phyloP scores from a whole-genome alignment of 371 early-diverging fungal genomes.

The Mucor circinelloides region DNA sequence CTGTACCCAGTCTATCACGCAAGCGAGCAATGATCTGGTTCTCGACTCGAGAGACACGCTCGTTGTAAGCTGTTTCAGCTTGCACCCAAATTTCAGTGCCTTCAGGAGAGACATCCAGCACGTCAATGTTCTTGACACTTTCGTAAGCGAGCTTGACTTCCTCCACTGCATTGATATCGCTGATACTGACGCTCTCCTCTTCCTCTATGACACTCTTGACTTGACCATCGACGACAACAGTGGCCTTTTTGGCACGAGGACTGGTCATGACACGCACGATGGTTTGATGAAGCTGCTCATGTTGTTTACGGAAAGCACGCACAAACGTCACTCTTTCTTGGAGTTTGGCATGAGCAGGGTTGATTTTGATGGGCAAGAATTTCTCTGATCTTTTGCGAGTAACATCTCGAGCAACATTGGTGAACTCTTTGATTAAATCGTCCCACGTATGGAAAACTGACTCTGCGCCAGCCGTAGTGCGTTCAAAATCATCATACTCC shows the following conservation, averaged over 20 bases:
- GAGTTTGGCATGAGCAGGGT: slow-evolving; percentile 87
- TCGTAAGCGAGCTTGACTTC: slow-evolving; percentile 94
- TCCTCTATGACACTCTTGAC: slow-evolving; percentile 57
- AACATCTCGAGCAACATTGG: slow-evolving; percentile 93
- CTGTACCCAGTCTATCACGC: slow-evolving; percentile 91
- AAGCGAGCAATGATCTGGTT: slow-evolving; percentile 95
- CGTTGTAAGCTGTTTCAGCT: slow-evolving; percentile 93
- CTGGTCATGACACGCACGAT: slow-evolving; percentile 91
- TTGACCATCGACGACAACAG: slow-evolving; percentile 56
- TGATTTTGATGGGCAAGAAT: slow-evolving; percentile 94
- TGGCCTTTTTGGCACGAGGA: slow-evolving; percentile 58
- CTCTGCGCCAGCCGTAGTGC: slow-evolving; percentile 81
- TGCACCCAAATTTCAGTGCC: slow-evolving; percentile 94
- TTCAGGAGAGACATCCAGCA: slow-evolving; percentile 92
- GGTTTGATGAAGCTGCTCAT: slow-evolving; percentile 94
- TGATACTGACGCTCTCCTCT: slow-evolving; percentile 61
- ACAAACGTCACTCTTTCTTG: slow-evolving; percentile 94
- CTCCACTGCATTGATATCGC: slow-evolving; percentile 81
- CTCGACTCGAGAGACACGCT: slow-evolving; percentile 94
- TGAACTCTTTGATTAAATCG: slow-evolving; percentile 92
- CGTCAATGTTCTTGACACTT: slow-evolving; percentile 90
- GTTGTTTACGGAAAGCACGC: slow-evolving; percentile 90
- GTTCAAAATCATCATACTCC: slow-evolving; percentile 87
- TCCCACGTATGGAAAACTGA: slow-evolving; percentile 95
- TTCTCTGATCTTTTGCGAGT: slow-evolving; percentile 92